Evolutionary conservation across 345 rosid genomes (phyloP).

Genomic region (Isatis tinctoria): DNA sequence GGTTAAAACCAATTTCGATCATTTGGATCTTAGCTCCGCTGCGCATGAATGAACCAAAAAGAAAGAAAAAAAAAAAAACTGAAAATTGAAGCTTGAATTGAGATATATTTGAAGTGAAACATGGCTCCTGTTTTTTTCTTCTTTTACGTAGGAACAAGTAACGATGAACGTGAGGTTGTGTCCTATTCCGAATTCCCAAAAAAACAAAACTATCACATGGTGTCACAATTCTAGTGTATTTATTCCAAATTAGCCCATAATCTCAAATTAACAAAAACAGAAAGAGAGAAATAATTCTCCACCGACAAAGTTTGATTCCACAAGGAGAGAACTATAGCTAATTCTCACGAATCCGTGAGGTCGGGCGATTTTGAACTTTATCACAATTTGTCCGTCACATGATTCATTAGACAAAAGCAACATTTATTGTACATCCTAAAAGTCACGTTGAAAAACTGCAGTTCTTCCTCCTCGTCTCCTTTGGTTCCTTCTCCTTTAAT

Average conservation of each 20-base stretch:
- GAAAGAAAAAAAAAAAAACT: not conserved
- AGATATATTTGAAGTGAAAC: not conserved
- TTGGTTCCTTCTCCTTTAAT: slow-evolving; percentile 9
- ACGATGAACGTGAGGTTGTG: slow-evolving; percentile 22
- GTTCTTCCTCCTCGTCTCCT: not conserved
- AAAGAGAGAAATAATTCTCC: not conserved
- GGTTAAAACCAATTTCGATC: slow-evolving; percentile 17
- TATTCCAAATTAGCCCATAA: not conserved
- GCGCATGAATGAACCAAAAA: not conserved
- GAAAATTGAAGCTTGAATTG: not conserved
- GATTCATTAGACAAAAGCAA: not conserved
- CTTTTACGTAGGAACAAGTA: slow-evolving; percentile 2
- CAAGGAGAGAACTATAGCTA: not conserved
- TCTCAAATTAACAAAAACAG: slow-evolving; percentile 3
- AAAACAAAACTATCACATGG: slow-evolving; percentile 6
- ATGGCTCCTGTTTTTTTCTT: slow-evolving; percentile 3
- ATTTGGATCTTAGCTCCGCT: not conserved
- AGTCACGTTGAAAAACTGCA: slow-evolving; percentile 9
- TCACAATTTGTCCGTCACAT: not conserved
- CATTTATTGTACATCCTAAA: slow-evolving; percentile 6
- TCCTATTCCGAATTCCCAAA: not conserved
- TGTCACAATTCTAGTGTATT: not conserved
- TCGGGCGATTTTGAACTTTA: not conserved
- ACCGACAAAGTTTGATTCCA: slow-evolving; percentile 17
- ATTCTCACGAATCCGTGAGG: not conserved